phyloP scores from a whole-genome alignment of 1,139 yeast genomes.

The Candida albicans region DNA sequence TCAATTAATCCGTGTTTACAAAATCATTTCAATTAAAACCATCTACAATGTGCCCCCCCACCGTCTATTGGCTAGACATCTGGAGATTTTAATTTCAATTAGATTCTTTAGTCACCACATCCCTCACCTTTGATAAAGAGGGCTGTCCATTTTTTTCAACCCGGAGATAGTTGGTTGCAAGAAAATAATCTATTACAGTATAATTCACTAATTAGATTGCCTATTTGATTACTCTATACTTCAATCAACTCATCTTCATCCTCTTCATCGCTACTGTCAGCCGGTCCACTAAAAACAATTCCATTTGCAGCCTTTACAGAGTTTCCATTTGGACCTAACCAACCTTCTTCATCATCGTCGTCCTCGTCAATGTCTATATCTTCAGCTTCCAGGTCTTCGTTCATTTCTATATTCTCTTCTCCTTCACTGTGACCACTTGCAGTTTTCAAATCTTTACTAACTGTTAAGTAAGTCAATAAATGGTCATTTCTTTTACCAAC shows the following conservation, averaged over 20 bases:
- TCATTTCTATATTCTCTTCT: conserved; percentile 18
- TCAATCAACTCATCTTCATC: conserved; percentile 14
- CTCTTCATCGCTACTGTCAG: conserved; percentile 12
- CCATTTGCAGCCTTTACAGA: conserved; percentile 14
- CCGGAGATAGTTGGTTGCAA: too few relatives aligned
- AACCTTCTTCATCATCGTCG: conserved; percentile 21
- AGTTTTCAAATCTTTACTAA: conserved; percentile 21
- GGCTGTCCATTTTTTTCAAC: too few relatives aligned
- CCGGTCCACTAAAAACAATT: conserved; percentile 15
- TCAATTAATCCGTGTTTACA: too few relatives aligned
- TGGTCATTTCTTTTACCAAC: conserved; percentile 58
- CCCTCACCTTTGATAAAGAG: too few relatives aligned
- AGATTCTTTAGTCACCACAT: too few relatives aligned
- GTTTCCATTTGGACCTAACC: conserved; percentile 16
- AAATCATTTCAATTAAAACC: too few relatives aligned
- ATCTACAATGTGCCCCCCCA: too few relatives aligned
- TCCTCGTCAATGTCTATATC: conserved; percentile 18
- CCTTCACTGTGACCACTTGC: conserved; percentile 18
- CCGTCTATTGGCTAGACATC: too few relatives aligned
- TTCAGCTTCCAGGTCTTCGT: conserved; percentile 21
- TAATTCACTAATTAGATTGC: too few relatives aligned
- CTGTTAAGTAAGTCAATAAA: conserved; percentile 43
- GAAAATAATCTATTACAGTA: too few relatives aligned
- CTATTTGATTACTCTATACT: conserved; percentile 4
- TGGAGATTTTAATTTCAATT: too few relatives aligned